Conservation (phyloP, 2,329 filamentous ascomycete species). For the Allantophomopsis lycopodina region DNA sequence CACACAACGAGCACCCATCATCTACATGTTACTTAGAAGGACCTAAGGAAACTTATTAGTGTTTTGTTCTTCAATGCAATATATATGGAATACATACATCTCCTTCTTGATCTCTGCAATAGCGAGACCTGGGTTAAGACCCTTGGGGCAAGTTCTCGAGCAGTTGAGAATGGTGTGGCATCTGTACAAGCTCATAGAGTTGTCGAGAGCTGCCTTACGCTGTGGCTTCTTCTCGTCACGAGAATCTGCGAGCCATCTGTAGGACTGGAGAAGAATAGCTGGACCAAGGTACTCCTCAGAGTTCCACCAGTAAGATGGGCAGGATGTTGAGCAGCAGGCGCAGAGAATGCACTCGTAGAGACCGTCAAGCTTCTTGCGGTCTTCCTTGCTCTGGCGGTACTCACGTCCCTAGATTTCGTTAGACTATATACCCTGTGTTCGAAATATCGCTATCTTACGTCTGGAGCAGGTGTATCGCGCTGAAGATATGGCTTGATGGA, state of each 20-base stretch:
- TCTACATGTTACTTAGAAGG: slow-evolving; percentile 27
- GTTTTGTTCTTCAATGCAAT: not conserved
- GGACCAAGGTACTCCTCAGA: slow-evolving; percentile 96
- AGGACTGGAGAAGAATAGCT: slow-evolving; percentile 91
- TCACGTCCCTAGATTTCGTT: slow-evolving; percentile 59
- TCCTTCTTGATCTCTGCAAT: slow-evolving; percentile 99
- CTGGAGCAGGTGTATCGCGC: slow-evolving; percentile 67
- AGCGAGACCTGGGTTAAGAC: slow-evolving; percentile 85
- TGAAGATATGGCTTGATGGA: slow-evolving; percentile 98
- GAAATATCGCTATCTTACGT: slow-evolving; percentile 40
- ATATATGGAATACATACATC: slow-evolving; percentile 27
- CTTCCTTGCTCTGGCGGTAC: slow-evolving; percentile 78
- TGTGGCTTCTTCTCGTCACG: slow-evolving; percentile 81
- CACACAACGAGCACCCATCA: too few species aligned
- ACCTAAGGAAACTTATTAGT: slow-evolving; percentile 21
- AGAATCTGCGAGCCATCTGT: slow-evolving; percentile 92
- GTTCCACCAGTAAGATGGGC: slow-evolving; percentile 99
- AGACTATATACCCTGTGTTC: too few species aligned
- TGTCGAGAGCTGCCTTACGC: slow-evolving; percentile 85
- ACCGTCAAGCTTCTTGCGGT: slow-evolving; percentile 93
- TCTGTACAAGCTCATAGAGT: slow-evolving; percentile 97
- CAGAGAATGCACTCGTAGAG: slow-evolving; percentile 99
- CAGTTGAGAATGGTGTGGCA: slow-evolving; percentile 99
- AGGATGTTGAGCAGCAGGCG: slow-evolving; percentile 97
- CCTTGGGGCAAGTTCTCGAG: slow-evolving; percentile 95